Base-by-base conservation (phyloP, 1,139 yeast genomes). In the Diutina scorzettiae region DNA sequence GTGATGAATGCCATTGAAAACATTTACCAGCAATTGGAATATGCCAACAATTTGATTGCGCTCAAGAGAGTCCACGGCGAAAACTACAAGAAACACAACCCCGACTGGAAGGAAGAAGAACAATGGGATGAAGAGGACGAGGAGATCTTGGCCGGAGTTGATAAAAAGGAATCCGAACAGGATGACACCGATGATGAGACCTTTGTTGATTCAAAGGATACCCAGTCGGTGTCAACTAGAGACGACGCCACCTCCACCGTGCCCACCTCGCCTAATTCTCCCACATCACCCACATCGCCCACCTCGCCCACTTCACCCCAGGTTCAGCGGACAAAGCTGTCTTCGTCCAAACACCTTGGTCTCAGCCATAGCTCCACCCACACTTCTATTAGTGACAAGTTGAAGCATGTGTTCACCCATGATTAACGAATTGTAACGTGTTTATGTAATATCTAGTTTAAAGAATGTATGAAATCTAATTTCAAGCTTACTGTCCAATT, bases 21-120 rank as follows among this genome's bases (percentile, higher is more conserved):
- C 11, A 82, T 89, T 17, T 89, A 89, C 59, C 69, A 77, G 1
- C 87, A 87, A 49, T 58, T 87, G 58, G 91, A 80, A 43, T 89
- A 89, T 55, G 85, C 96, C 14, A 17, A 18, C 6, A 23, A 17
- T 23, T 34, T 34, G 39, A 34, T 34, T 34, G 39, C 39, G 19
- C 14, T 34, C 20, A 34, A 34, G 19, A 11, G 8, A n/a, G 16
- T 16, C 17, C 20, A 34, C 17, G 39, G 20, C 7, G 39, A 34
- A 23, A 34, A 34, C 19, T 34, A 34, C 39, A 34, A 34, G 39
- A 34, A 34, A 20, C 39, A 34, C 28, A 34, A 27, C 9, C 39
- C 39, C 39, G 17, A 34, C 29, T 34, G 39, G 39, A 27, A 28
- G n/a, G 39, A 34, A 6, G 39, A 34, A 23, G 39, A 34, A 14